Evolutionary conservation across 345 rosid genomes (phyloP), one percentile per base, ranked within the genome.

Genomic region (Camelina sativa): DNA sequence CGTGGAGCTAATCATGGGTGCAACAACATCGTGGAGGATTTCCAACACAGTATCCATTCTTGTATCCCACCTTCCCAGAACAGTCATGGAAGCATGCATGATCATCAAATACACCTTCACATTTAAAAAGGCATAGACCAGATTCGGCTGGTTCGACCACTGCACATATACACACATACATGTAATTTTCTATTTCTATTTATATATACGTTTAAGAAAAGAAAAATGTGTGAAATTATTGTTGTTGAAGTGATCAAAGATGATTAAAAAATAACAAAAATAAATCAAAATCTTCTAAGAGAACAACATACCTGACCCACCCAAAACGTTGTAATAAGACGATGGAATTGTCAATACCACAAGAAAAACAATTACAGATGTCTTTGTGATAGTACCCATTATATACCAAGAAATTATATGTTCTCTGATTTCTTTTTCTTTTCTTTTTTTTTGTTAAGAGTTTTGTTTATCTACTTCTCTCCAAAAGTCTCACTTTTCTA

Each of bases 381-480:
- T 22, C 23, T 58, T 56, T 25, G 41, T 41, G 19, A 55, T 1
- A 32, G 35, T 30, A 41, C 34, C 63, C 73, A 69, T 69, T n/a
- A 23, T 54, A 43, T 22, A 22, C 23, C 23, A 22, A 22, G 53
- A 48, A 17, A 32, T 16, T n/a, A n/a, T 7, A 17, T 48, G 53
- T 17, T 48, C 11, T 48, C 8, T 48, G 53, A 48, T 48, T 3
- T 48, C 8, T 16, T 48, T 22, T 22, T n/a, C n/a, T n/a, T n/a
- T n/a, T n/a, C n/a, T 22, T 22, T 22, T 22, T 22, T 22, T 22
- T 22, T 22, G 5, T 8, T 48, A 16, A 48, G 23, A 16, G 23
- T 48, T 48, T 48, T 47, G 16, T 47, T 40, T 47, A n/a, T 47
- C 20, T 47, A 47, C 0, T 44, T 44, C 15, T 30, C 34, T 30